Conservation (phyloP, 345 rosid species). For the Gossypium raimondii region DNA sequence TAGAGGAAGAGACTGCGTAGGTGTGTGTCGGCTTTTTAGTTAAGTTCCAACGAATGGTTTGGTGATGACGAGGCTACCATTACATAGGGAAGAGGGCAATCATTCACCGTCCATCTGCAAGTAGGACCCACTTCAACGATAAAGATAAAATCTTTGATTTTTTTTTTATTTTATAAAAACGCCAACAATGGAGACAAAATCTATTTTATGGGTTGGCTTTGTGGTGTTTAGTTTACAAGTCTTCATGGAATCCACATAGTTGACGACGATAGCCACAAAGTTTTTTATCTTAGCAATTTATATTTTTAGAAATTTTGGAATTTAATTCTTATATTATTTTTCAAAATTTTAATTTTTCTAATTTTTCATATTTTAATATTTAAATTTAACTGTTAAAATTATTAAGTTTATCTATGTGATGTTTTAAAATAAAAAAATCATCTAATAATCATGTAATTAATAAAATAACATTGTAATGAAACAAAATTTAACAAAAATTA, state of each 20-base stretch:
- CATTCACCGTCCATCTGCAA: constrained; percentile 1
- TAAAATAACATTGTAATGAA: no score
- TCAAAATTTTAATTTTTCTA: no score
- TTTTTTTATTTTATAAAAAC: background rate
- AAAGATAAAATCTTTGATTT: background rate
- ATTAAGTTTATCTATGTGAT: no score
- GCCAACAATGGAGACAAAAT: background rate
- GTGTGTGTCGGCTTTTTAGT: background rate
- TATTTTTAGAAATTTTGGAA: no score
- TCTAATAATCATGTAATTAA: no score
- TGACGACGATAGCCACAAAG: background rate
- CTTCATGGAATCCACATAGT: background rate
- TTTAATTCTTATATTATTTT: no score
- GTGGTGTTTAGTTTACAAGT: background rate
- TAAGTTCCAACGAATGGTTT: background rate
- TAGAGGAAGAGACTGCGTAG: background rate
- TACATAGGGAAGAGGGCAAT: background rate
- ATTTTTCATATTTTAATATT: no score
- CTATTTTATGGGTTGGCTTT: background rate
- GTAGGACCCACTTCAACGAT: constrained; percentile 6
- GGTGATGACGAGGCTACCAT: constrained; percentile 15
- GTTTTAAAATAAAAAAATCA: no score
- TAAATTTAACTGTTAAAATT: no score
- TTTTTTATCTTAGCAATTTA: background rate
- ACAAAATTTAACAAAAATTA: no score